A percentile compares a stretch with the other conserved stretches of the same genome.
Conservation (phyloP, 129 eudicot species). For the Cynara cardunculus region DNA sequence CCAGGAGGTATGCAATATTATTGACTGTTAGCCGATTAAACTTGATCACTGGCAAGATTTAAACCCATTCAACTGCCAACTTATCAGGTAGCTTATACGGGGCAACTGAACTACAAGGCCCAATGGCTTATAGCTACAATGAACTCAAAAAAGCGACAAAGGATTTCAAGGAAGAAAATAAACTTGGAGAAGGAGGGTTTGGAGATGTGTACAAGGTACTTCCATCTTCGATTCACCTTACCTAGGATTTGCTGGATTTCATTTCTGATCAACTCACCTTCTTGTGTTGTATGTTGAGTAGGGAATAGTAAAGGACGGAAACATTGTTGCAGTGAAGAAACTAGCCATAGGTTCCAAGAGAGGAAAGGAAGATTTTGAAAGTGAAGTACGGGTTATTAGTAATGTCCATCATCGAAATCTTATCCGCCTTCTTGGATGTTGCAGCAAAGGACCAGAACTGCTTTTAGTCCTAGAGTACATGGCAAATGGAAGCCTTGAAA, state of each 20-base stretch:
- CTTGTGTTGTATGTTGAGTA: constrained; percentile 1
- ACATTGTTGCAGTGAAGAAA: constrained; percentile 59
- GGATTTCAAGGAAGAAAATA: constrained; percentile 52
- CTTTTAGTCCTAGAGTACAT: constrained; percentile 74
- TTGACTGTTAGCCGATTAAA: neutral
- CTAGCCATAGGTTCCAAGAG: constrained; percentile 36
- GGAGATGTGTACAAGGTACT: constrained; percentile 81
- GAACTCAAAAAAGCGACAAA: constrained; percentile 63
- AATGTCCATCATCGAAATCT: constrained; percentile 81
- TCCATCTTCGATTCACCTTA: neutral
- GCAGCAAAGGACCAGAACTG: constrained; percentile 51
- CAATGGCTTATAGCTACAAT: constrained; percentile 52
- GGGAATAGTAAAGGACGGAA: constrained; percentile 61
- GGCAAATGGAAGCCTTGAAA: constrained; percentile 77
- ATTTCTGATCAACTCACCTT: neutral
- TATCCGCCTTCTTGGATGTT: constrained; percentile 69
- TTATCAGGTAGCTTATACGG: constrained; percentile 49
- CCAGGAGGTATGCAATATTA: constrained; percentile 16
- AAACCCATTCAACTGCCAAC: neutral
- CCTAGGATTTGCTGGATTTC: neutral
- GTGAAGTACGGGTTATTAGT: constrained; percentile 64
- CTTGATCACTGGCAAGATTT: neutral
- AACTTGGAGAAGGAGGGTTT: constrained; percentile 81
- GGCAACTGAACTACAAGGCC: constrained; percentile 77
- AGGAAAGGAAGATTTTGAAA: constrained; percentile 56